phyloP scores from a whole-genome alignment of 495 filamentous ascomycete genomes.

The Tirmania nivea region DNA sequence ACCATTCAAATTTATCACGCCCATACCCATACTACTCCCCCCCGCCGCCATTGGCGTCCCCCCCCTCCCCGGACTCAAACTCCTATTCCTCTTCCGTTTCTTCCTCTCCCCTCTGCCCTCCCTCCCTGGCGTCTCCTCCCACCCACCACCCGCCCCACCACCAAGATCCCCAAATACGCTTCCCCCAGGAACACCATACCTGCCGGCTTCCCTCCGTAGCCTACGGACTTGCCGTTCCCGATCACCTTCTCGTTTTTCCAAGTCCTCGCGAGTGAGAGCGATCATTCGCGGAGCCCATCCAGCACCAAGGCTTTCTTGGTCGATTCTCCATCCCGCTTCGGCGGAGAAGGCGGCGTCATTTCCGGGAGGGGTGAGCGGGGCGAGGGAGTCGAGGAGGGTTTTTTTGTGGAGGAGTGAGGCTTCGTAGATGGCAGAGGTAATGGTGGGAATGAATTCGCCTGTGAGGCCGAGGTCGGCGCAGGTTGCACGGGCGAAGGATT shows the following conservation, averaged over 20 bases:
- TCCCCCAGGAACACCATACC: conserved; percentile 44
- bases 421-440: conserved; percentile 94
- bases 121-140: conserved; percentile 23
- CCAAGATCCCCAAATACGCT: conserved; percentile 34
- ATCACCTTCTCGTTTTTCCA: conserved; percentile 91
- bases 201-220: conserved; percentile 70
- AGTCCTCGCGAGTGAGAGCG: conserved; percentile 77
- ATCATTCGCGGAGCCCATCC: conserved; percentile 94
- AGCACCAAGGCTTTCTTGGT: conserved; percentile 66
- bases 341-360: conserved; percentile 61
- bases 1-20: conserved; percentile 11
- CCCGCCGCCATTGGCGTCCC: conserved; percentile 34
- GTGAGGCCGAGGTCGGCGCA: conserved; percentile 74
- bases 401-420: conserved; percentile 84
- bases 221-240: conserved; percentile 75
- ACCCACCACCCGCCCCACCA: background rate
- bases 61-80: conserved; percentile 51
- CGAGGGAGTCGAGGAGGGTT: conserved; percentile 58
- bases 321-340: conserved; percentile 86
- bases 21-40: conserved; percentile 37
- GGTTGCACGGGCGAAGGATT: conserved; percentile 76
- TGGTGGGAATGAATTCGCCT: conserved; percentile 83
- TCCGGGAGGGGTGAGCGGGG: conserved; percentile 35
- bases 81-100: conserved; percentile 72
- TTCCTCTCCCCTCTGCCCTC: conserved; percentile 74